These are phyloP conservation scores for Tolypocladium nubicola DNA, from an alignment of 2,329 filamentous ascomycete genomes.

Conservation along the genomic window DNA sequence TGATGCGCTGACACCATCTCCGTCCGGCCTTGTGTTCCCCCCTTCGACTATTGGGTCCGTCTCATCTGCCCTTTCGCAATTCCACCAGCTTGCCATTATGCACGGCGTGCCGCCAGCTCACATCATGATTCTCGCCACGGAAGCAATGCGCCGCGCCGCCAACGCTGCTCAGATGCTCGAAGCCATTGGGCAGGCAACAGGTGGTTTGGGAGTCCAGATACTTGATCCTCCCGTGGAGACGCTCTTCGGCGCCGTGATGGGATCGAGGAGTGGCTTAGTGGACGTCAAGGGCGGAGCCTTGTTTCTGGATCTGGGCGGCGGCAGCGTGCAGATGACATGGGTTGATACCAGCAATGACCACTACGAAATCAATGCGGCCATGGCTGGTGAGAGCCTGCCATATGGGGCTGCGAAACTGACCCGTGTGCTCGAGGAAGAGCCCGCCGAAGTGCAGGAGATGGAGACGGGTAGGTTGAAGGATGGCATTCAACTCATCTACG, in stretches of 20 bases:
- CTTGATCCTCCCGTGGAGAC: slow-evolving; percentile 75
- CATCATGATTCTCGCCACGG: slow-evolving; percentile 72
- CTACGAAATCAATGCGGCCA: slow-evolving; percentile 44
- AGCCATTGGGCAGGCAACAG: slow-evolving; percentile 49
- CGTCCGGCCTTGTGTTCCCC: slow-evolving; percentile 32
- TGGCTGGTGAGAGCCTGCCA: slow-evolving; percentile 45
- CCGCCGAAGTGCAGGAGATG: slow-evolving; percentile 27
- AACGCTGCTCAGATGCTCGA: slow-evolving; percentile 61
- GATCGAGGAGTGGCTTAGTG: slow-evolving; percentile 65
- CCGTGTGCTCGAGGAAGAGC: slow-evolving; percentile 31
- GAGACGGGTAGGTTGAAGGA: slow-evolving; percentile 44
- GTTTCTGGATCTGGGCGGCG: slow-evolving; percentile 79
- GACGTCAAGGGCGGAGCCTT: slow-evolving; percentile 53
- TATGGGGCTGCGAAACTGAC: slow-evolving; percentile 51
- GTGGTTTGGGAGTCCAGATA: slow-evolving; percentile 59
- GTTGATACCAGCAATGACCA: slow-evolving; percentile 35
- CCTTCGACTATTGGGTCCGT: slow-evolving; percentile 53
- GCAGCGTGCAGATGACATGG: slow-evolving; percentile 56
- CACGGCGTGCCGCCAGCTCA: slow-evolving; percentile 56
- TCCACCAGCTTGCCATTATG: slow-evolving; percentile 58
- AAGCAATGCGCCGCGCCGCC: slow-evolving; percentile 71
- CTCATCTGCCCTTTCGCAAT: slow-evolving; percentile 54
- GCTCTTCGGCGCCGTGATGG: slow-evolving; percentile 65
- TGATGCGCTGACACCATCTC: slow-evolving; percentile 57
- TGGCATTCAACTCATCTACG: slow-evolving; percentile 51